Percentiles rank a stretch among this genome's conserved stretches.
Conservation (phyloP, 2,329 filamentous ascomycete genomes). For the Huntiella abstrusa region DNA sequence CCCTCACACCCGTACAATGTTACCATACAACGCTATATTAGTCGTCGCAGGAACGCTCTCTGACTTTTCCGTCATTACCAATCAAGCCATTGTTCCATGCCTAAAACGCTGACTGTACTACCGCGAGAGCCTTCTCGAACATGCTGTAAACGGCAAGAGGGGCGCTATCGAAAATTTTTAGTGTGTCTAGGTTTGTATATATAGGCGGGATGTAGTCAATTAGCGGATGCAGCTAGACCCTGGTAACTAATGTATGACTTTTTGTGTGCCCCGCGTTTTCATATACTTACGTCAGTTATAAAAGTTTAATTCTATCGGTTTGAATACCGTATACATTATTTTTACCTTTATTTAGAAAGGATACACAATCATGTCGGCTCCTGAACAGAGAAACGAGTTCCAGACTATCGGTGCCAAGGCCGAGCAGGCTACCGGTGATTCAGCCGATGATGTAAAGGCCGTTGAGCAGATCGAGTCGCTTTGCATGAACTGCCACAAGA, state of each 20-base stretch:
- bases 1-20: too few species aligned
- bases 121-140: too few species aligned
- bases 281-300: slow-evolving; percentile 15
- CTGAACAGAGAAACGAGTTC: slow-evolving; percentile 34
- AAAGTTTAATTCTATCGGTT: neutral
- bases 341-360: slow-evolving; percentile 16
- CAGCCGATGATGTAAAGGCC: slow-evolving; percentile 30
- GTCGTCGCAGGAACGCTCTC: too few species aligned
- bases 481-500: slow-evolving; percentile 72
- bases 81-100: too few species aligned
- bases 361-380: slow-evolving; percentile 18
- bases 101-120: too few species aligned
- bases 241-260: neutral
- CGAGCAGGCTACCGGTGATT: slow-evolving; percentile 24
- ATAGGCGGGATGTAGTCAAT: too few species aligned
- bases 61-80: too few species aligned
- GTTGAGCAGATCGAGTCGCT: slow-evolving; percentile 58
- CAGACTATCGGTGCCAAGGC: slow-evolving; percentile 44
- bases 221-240: too few species aligned
- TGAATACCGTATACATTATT: slow-evolving; percentile 12
- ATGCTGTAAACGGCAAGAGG: neutral
- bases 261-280: slow-evolving; percentile 8
- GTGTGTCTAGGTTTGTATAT: neutral
- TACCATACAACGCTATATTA: too few species aligned
- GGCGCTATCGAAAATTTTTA: slow-evolving; percentile 6